Percentiles rank a stretch among this genome's conserved stretches.
phyloP scores from a whole-genome alignment of 2,329 filamentous ascomycete species.

The Beauveria australis region DNA sequence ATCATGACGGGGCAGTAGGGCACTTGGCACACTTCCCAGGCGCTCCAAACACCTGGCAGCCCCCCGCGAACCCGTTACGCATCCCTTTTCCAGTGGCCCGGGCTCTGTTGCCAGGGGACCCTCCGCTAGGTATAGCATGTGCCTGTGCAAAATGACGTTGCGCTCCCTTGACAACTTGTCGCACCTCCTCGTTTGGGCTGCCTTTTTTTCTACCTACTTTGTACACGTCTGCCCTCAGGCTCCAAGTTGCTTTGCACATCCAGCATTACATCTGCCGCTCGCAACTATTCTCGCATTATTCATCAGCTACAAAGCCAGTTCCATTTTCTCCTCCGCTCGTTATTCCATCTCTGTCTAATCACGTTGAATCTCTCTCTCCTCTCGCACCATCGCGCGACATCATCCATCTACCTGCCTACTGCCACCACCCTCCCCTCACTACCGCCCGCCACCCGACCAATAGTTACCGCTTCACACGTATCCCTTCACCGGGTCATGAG shows the following conservation, averaged over 20 bases:
- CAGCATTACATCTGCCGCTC: not conserved
- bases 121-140: not conserved
- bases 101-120: not conserved
- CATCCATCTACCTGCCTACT: not conserved
- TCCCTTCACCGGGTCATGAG: not conserved
- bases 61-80: too few species aligned
- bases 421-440: not conserved
- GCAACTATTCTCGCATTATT: not conserved
- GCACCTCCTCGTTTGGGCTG: conserved; percentile 1
- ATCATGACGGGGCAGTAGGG: too few species aligned
- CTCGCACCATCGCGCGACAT: not conserved
- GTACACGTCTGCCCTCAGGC: not conserved
- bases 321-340: not conserved
- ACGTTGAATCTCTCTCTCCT: not conserved
- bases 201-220: not conserved
- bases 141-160: conserved; percentile 1
- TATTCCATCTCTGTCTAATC: not conserved
- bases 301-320: not conserved
- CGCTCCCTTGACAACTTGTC: not conserved
- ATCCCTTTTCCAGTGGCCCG: not conserved
- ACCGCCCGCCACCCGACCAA: not conserved
- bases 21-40: too few species aligned
- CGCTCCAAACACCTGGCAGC: too few species aligned
- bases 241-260: not conserved
- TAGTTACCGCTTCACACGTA: not conserved